phyloP scores from a whole-genome alignment of 2,329 filamentous ascomycete genomes.

The Sphaceloma murrayae region DNA sequence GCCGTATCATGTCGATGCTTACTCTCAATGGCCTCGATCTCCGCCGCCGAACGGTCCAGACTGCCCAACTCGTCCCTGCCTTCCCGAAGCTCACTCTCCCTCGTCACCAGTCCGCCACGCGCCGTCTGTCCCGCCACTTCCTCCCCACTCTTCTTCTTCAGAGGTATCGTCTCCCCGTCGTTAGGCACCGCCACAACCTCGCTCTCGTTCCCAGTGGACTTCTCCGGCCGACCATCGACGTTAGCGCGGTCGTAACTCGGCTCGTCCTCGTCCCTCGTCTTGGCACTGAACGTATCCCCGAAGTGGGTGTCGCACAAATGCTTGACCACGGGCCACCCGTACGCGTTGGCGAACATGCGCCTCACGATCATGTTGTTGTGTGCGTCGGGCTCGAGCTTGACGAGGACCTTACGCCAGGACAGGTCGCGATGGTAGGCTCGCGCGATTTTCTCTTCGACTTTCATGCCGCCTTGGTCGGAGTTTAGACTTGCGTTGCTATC shows the following conservation, averaged over 20 bases:
- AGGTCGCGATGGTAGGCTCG: conserved; percentile 86
- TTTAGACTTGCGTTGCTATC: conserved; percentile 35
- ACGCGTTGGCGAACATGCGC: conserved; percentile 92
- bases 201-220: background rate
- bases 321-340: conserved; percentile 94
- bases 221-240: background rate
- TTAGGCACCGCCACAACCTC: background rate
- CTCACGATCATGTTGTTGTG: conserved; percentile 98
- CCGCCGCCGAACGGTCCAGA: conserved; percentile 26
- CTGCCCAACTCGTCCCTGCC: conserved; percentile 33
- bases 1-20: conserved; percentile 32
- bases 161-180: conserved; percentile 21
- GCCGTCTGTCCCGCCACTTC: conserved; percentile 49
- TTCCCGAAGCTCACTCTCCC: conserved; percentile 41
- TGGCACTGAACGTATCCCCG: conserved; percentile 58
- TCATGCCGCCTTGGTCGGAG: conserved; percentile 59
- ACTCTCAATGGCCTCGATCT: conserved; percentile 22
- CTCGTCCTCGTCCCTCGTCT: conserved; percentile 58
- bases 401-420: conserved; percentile 93
- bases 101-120: conserved; percentile 31
- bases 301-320: conserved; percentile 95
- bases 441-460: conserved; percentile 95
- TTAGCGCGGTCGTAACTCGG: conserved; percentile 60
- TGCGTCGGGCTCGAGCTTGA: conserved; percentile 88
- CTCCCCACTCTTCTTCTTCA: conserved; percentile 44